Conservation (phyloP, 1,284 basidiomycete genomes). For the Malassezia sp. region DNA sequence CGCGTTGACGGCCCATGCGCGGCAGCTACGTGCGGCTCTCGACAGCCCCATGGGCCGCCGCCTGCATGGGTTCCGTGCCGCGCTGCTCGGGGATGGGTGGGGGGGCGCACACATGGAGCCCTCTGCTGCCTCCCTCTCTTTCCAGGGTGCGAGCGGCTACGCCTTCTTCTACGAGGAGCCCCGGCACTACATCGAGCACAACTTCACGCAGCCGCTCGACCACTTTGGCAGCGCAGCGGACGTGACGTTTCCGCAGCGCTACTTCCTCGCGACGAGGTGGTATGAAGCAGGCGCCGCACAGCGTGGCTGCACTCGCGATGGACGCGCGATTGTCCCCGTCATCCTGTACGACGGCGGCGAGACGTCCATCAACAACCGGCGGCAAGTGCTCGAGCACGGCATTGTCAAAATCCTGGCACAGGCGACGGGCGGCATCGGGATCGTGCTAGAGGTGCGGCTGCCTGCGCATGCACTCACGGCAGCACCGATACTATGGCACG, state of each 20-base stretch:
- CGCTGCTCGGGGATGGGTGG: too few species aligned
- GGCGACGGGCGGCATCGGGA: constrained; percentile 67
- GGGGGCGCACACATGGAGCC: too few species aligned
- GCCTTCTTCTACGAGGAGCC: too few species aligned
- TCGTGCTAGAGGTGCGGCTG: constrained; percentile 89
- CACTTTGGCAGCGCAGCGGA: constrained; percentile 51
- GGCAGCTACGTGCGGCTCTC: too few species aligned
- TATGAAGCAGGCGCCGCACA: constrained; percentile 63
- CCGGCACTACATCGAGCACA: not conserved
- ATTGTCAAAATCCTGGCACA: constrained; percentile 73
- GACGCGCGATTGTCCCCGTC: constrained; percentile 31
- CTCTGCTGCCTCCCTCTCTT: too few species aligned
- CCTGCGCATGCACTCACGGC: too few species aligned
- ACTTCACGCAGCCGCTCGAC: constrained; percentile 69
- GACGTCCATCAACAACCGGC: constrained; percentile 30
- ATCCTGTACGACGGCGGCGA: constrained; percentile 47
- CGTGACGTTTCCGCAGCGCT: constrained; percentile 53
- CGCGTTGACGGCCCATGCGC: too few species aligned
- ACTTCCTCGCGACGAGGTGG: constrained; percentile 77
- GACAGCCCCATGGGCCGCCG: too few species aligned
- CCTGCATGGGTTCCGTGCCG: too few species aligned
- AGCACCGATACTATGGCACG: constrained; percentile 52
- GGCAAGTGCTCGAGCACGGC: constrained; percentile 50
- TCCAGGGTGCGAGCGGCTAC: too few species aligned
- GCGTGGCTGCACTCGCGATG: constrained; percentile 54